A percentile compares a stretch with the other conserved stretches of the same genome.
These are phyloP conservation scores for Phaeoacremonium minimum DNA, from an alignment of 2,329 filamentous ascomycete species.

Conservation along the genomic window DNA sequence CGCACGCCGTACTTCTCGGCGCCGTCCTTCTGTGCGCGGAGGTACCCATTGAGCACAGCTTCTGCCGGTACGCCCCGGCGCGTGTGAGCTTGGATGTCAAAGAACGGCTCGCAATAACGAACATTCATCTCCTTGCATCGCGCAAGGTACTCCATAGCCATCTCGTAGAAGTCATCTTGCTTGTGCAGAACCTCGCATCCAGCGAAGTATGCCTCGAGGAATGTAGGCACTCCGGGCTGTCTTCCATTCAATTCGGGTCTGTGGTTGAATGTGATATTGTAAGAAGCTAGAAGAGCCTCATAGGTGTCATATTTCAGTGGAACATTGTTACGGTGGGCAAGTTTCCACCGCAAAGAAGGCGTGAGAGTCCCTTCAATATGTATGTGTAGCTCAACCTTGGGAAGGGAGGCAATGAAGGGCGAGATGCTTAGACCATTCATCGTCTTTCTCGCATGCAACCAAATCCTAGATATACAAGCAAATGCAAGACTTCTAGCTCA, in stretches of 20 bases:
- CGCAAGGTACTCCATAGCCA: slow-evolving; percentile 31
- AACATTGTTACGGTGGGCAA: slow-evolving; percentile 31
- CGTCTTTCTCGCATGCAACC: no score
- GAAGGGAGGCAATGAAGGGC: slow-evolving; percentile 28
- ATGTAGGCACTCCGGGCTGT: slow-evolving; percentile 20
- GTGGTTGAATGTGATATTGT: slow-evolving; percentile 28
- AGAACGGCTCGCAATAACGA: slow-evolving; percentile 34
- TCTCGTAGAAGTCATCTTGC: slow-evolving; percentile 31
- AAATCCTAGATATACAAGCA: no score
- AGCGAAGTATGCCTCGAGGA: slow-evolving; percentile 26
- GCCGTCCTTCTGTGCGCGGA: slow-evolving; percentile 24
- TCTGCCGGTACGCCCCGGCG: slow-evolving; percentile 24
- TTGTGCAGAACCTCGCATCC: slow-evolving; percentile 25
- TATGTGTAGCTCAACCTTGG: slow-evolving; percentile 40
- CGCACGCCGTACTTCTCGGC: slow-evolving; percentile 18
- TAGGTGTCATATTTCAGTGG: slow-evolving; percentile 22
- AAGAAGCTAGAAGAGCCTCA: slow-evolving; percentile 24
- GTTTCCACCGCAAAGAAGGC: slow-evolving; percentile 32
- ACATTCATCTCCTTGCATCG: slow-evolving; percentile 28
- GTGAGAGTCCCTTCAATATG: slow-evolving; percentile 42
- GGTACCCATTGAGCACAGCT: slow-evolving; percentile 27
- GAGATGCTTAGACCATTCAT: slow-evolving; percentile 25
- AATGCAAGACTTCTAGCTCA: no score
- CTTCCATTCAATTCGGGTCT: slow-evolving; percentile 29
- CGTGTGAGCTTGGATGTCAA: slow-evolving; percentile 36